Evolutionary conservation across 78 protist genomes (phyloP).

Genomic region (Emiliania huxleyi): DNA sequence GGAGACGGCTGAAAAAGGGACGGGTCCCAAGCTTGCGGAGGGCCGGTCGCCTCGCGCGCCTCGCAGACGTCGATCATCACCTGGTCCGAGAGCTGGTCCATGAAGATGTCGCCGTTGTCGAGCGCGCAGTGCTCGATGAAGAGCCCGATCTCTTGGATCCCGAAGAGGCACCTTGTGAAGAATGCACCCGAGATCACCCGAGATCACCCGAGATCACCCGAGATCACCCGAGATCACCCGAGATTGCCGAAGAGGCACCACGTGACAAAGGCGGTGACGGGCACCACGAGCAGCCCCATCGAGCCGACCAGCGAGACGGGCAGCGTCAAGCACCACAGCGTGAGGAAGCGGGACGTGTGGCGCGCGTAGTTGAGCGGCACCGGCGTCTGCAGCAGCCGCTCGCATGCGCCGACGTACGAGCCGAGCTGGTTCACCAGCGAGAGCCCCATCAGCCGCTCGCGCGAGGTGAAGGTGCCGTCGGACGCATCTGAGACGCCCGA

Average conservation of each 20-base stretch:
- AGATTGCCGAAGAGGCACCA: too few species aligned
- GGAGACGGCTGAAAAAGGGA: too few species aligned
- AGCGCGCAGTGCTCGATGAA: slow-evolving; percentile 1
- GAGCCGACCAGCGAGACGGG: slow-evolving; percentile 26
- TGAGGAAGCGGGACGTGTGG: slow-evolving; percentile 42
- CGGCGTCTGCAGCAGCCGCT: slow-evolving; percentile 47
- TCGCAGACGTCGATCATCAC: too few species aligned
- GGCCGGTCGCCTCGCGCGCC: too few species aligned
- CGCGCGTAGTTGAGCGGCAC: slow-evolving; percentile 52
- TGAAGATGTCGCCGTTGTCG: background rate
- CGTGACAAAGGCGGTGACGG: background rate
- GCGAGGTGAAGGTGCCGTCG: background rate
- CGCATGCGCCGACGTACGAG: slow-evolving; percentile 21
- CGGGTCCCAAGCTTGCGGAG: too few species aligned
- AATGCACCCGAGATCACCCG: too few species aligned
- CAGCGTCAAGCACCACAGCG: slow-evolving; percentile 41
- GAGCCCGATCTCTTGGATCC: slow-evolving; percentile 14
- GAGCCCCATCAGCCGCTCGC: slow-evolving; percentile 1
- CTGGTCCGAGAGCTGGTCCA: background rate
- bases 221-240: too few species aligned
- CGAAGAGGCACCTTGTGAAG: too few species aligned
- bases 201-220: too few species aligned
- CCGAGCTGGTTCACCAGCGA: background rate
- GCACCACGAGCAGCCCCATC: slow-evolving; percentile 15
- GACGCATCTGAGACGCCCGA: background rate